Base-by-base conservation (phyloP, 192 early-diverging fungal species). In the Podila clonocystis region DNA sequence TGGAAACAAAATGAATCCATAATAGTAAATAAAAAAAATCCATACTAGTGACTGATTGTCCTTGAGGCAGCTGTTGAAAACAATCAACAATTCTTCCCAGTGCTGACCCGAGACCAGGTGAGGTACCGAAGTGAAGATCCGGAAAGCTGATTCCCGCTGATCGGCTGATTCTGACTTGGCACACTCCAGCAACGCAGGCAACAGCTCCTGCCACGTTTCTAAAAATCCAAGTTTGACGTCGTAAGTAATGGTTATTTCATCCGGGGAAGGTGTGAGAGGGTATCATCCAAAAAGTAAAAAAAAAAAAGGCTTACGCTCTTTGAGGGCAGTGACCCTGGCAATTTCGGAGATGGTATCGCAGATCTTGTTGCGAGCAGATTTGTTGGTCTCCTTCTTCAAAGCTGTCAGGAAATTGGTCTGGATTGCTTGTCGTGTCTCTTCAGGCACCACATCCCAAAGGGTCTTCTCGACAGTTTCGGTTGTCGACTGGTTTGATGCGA, bases 331-430 rank as follows among this genome's bases (percentile, higher is more conserved):
- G 77, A 66, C 71, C 84, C 89, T 90, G 65, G 92, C 89, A 26
- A 99, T 85, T 70, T 99, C 96, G 7, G 97, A 83, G 68, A 98
- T 91, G 11, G 96, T 94, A 83, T 99, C 97, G 72, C 93, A 95
- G 48, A 98, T 86, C 86, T 98, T 98, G 75, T 96, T 92, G 29
- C 96, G 90, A 22, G 94, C 91, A 3, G 84, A 82, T 62, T 82
- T 72, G 50, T 90, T 89, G 11, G 82, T 82, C 76, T 99, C 97
- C 26, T 87, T 84, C 20, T 86, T 79, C 50, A 99, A 84, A 5
- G 95, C 87, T 15, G 89, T 84, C 55, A 99, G 76, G 19, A 99
- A 89, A 69, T 92, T 88, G 2, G 66, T 72, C 80, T 95, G 91
- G 69, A 93, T 88, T 33, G 82, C 83, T 34, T 84, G 68, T 30